Evolutionary conservation across 1,139 yeast species (phyloP).

Genomic region (Hyphopichia fennica): DNA sequence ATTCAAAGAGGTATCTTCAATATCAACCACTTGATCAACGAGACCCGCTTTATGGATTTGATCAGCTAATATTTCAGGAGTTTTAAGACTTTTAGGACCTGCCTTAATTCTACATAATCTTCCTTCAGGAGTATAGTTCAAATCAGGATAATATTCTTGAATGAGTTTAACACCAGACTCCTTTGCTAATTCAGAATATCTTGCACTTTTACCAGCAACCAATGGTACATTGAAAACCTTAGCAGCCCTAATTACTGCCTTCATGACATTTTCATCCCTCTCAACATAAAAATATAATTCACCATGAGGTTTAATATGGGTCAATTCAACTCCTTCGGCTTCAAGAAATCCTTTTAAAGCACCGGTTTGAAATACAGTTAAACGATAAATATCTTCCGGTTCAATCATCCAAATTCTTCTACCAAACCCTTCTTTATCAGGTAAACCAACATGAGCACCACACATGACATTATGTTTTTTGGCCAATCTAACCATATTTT

Average conservation of each 20-base stretch:
- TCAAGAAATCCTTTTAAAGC: constrained; percentile 36
- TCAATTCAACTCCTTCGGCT: constrained; percentile 30
- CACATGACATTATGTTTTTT: constrained; percentile 30
- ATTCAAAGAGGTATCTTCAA: constrained; percentile 17
- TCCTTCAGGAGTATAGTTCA: constrained; percentile 32
- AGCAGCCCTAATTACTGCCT: constrained; percentile 35
- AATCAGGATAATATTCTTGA: constrained; percentile 36
- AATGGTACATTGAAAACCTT: constrained; percentile 33
- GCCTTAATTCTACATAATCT: constrained; percentile 22
- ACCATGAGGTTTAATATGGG: constrained; percentile 39
- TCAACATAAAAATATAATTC: constrained; percentile 36
- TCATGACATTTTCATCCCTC: constrained; percentile 31
- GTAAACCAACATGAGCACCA: constrained; percentile 41
- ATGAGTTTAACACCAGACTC: constrained; percentile 31
- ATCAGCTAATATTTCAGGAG: constrained; percentile 28
- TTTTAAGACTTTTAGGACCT: constrained; percentile 20
- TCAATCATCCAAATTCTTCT: constrained; percentile 31
- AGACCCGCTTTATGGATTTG: constrained; percentile 23
- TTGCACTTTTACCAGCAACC: constrained; percentile 26
- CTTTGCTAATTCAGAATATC: constrained; percentile 20
- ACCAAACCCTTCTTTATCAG: constrained; percentile 38
- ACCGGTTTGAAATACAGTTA: constrained; percentile 38
- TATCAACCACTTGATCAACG: constrained; percentile 15
- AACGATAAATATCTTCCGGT: constrained; percentile 32
- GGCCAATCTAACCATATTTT: constrained; percentile 29